These are phyloP conservation scores for Albatrellus ellisii DNA, from an alignment of 768 basidiomycete species.

Conservation along the genomic window DNA sequence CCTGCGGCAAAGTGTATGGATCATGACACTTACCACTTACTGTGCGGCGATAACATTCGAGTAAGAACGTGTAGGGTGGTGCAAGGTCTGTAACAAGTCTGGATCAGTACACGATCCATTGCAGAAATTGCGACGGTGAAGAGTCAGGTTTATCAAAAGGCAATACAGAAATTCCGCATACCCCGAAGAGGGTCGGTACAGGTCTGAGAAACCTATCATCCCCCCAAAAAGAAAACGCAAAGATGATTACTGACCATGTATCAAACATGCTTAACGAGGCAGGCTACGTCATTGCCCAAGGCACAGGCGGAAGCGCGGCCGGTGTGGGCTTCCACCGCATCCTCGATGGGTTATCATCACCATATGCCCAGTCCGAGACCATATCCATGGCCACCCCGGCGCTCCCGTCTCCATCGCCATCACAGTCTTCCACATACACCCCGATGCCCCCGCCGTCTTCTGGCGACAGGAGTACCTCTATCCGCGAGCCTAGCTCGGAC, in stretches of 20 bases:
- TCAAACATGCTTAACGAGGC: constrained; percentile 9
- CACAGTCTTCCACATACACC: constrained; percentile 69
- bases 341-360: constrained; percentile 30
- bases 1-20: constrained; percentile 18
- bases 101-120: constrained; percentile 6
- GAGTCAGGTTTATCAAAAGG: constrained; percentile 40
- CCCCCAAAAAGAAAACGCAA: constrained; percentile 8
- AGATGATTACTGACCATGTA: constrained; percentile 8
- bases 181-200: constrained; percentile 48
- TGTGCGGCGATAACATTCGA: neutral
- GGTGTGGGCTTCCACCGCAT: constrained; percentile 37
- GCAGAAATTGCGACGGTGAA: constrained; percentile 3
- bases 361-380: constrained; percentile 48
- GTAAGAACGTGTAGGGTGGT: constrained; percentile 3
- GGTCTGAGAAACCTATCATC: constrained; percentile 69
- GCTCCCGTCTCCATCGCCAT: constrained; percentile 19
- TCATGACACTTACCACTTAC: constrained; percentile 5
- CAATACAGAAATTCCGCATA: constrained; percentile 53
- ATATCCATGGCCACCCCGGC: neutral
- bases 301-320: constrained; percentile 45
- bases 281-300: constrained; percentile 13
- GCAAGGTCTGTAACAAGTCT: constrained; percentile 10
- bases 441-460: constrained; percentile 60
- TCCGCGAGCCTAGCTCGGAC: constrained; percentile 28
- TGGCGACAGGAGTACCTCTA: constrained; percentile 56